Conservation (phyloP, 306 rosid genomes). For the Myrica gale region DNA sequence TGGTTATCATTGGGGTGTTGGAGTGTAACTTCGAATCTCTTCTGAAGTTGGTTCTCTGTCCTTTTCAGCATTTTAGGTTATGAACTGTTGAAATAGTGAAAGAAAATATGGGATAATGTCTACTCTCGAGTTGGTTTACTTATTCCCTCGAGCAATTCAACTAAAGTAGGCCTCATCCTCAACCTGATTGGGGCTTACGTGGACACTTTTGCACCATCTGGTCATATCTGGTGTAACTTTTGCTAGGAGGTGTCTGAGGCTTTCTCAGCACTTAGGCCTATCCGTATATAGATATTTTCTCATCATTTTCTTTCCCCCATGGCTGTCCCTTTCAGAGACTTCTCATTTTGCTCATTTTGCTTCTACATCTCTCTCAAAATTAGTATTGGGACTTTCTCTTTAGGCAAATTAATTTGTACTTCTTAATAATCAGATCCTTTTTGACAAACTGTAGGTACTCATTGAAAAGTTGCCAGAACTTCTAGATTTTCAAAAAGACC, state of each 20-base stretch:
- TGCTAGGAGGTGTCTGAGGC: neutral
- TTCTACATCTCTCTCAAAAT: neutral
- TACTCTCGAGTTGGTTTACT: neutral
- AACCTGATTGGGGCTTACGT: neutral
- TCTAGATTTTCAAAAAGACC: constrained; percentile 74
- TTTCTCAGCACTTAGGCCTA: neutral
- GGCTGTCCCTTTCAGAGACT: too few relatives aligned
- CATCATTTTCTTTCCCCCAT: neutral
- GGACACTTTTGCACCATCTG: neutral
- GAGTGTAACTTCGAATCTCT: neutral
- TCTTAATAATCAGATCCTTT: constrained; percentile 26
- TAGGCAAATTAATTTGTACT: constrained; percentile 1
- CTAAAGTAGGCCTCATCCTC: neutral
- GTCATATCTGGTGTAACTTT: neutral
- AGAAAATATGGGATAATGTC: neutral
- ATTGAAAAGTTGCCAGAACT: constrained; percentile 90
- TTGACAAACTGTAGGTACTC: constrained; percentile 65
- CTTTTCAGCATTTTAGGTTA: constrained; percentile 2
- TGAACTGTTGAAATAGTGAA: neutral
- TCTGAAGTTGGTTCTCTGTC: neutral
- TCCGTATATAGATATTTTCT: neutral
- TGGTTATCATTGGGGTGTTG: neutral
- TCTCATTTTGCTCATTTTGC: neutral
- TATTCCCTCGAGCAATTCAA: neutral
- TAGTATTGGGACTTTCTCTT: neutral